Base-by-base conservation (phyloP, 2,329 filamentous ascomycete genomes). In the Colletotrichum sp. region DNA sequence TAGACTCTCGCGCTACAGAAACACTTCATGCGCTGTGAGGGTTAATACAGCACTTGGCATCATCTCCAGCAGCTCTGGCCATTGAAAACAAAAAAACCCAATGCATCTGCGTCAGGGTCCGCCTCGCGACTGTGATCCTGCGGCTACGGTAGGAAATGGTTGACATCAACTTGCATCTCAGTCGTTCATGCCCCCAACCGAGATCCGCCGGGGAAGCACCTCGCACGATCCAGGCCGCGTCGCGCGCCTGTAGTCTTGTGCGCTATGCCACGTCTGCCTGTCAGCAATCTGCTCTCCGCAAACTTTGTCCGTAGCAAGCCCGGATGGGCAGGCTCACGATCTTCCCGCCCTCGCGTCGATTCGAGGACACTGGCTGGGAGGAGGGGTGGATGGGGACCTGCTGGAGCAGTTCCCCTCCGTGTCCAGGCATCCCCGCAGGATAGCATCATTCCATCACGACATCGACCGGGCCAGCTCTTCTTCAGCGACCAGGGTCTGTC, bases 131-230 rank as follows among this genome's bases (percentile, higher is more conserved):
- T 36, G 34, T 69, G 55, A 49, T 52, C 67, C 64, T 60, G 71
- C 64, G 70, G 70, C 64, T 74, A 71, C 64, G 21, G 21, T 60
- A 24, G 34, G 49, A 24, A 71, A 69, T 28, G 49, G 59, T 76
- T 74, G 64, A 76, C 70, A 66, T 65, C 59, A 65, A 69, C 34
- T 69, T 76, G 74, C 74, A 76, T 73, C 71, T 49, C 57, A 74
- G 59, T 57, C 64, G 70, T 76, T 69, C 74, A 69, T 76, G 74
- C 59, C 67, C 65, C 55, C 70, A 69, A 59, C 59, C 74, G 59
- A 76, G 74, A 76, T 76, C 74, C 74, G 74, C 74, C 74, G 74
- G 74, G 74, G 74, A 76, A 76, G 74, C 74, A 76, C 74, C 55
- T 74, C 71, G 59, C 34, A 32, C 70, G 70, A 74, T 74, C 74